phyloP scores from a whole-genome alignment of 768 basidiomycete genomes.

The Tephrocybe sp. region DNA sequence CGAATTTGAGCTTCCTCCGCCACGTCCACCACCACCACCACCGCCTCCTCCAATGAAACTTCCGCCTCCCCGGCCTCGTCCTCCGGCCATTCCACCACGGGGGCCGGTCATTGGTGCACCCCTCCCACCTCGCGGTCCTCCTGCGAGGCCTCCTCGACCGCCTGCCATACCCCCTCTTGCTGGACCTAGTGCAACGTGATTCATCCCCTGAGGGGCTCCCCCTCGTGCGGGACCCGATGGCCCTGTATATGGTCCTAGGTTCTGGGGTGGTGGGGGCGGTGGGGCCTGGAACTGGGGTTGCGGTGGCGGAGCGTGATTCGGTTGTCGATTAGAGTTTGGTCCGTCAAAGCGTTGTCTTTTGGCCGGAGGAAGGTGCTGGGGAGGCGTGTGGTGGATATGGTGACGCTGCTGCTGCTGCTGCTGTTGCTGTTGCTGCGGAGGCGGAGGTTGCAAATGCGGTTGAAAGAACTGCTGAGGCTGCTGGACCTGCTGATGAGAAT shows the following conservation, averaged over 20 bases:
- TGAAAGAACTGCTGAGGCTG: conserved; percentile 41
- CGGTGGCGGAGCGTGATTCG: conserved; percentile 39
- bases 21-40: conserved; percentile 42
- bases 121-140: conserved; percentile 38
- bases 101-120: conserved; percentile 35
- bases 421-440: conserved; percentile 44
- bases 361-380: conserved; percentile 86
- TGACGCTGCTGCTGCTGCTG: conserved; percentile 45
- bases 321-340: conserved; percentile 55
- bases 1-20: conserved; percentile 44
- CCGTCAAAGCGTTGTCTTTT: conserved; percentile 90
- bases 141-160: conserved; percentile 39
- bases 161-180: conserved; percentile 24
- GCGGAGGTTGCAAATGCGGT: conserved; percentile 43
- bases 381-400: conserved; percentile 61
- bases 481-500: conserved; percentile 35
- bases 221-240: conserved; percentile 37
- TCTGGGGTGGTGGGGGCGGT: conserved; percentile 44
- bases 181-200: conserved; percentile 31
- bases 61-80: conserved; percentile 41
- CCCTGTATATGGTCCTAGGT: conserved; percentile 34
- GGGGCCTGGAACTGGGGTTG: conserved; percentile 70
- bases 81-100: conserved; percentile 48
- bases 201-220: conserved; percentile 36
- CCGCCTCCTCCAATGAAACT: conserved; percentile 37